phyloP scores from a whole-genome alignment of 2,329 filamentous ascomycete species.

The Hawksworthiomyces lignivorus region DNA sequence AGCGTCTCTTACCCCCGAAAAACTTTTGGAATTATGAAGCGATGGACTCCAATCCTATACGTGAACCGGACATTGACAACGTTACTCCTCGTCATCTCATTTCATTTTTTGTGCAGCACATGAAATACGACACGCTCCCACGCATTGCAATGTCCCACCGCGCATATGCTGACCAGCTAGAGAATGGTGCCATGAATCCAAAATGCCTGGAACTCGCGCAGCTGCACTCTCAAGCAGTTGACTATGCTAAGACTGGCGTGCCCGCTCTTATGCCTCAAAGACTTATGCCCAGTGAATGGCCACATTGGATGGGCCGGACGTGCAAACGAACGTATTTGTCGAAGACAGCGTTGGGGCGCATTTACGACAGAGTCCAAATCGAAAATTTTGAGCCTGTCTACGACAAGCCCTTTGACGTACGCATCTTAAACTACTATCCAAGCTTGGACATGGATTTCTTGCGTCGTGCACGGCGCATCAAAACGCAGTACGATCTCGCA shows the following conservation, averaged over 20 bases:
- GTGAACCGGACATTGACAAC: slow-evolving; percentile 47
- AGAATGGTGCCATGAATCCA: slow-evolving; percentile 55
- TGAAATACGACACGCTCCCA: slow-evolving; percentile 80
- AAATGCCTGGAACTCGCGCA: slow-evolving; percentile 68
- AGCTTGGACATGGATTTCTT: slow-evolving; percentile 47
- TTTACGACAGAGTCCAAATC: slow-evolving; percentile 68
- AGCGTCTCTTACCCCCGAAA: slow-evolving; percentile 54
- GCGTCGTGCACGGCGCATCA: slow-evolving; percentile 56
- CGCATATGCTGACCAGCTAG: slow-evolving; percentile 60
- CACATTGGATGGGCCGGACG: slow-evolving; percentile 80
- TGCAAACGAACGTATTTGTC: slow-evolving; percentile 56
- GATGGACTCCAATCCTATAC: slow-evolving; percentile 65
- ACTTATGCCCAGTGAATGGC: slow-evolving; percentile 58
- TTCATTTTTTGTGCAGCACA: slow-evolving; percentile 82
- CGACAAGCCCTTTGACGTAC: slow-evolving; percentile 63
- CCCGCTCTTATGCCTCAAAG: slow-evolving; percentile 59
- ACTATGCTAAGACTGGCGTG: slow-evolving; percentile 86
- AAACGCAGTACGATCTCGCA: slow-evolving; percentile 67
- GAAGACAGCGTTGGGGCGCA: slow-evolving; percentile 61
- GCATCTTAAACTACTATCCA: slow-evolving; percentile 58
- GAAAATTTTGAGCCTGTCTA: slow-evolving; percentile 69
- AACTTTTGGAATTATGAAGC: slow-evolving; percentile 58
- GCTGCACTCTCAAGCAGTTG: slow-evolving; percentile 85
- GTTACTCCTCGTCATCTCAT: slow-evolving; percentile 69
- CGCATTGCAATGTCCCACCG: slow-evolving; percentile 77